A percentile compares a stretch with the other conserved stretches of the same genome.
Conservation (phyloP, 345 rosid genomes). For the Limnanthes douglasii region DNA sequence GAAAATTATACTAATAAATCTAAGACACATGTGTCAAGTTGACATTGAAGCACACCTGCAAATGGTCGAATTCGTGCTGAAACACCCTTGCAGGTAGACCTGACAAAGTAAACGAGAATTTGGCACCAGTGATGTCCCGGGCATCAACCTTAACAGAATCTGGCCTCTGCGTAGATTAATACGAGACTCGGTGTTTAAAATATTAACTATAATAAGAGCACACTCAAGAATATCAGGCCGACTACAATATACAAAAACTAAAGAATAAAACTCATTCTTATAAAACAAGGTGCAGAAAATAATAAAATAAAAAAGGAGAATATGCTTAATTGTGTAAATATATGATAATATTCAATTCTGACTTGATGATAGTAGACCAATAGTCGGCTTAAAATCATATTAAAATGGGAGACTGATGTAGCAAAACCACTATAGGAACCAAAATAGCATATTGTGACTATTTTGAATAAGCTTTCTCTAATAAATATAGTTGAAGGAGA, state of each 20-base stretch:
- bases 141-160: constrained; percentile 88
- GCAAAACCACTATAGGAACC: too few relatives aligned
- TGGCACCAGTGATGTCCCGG: constrained; percentile 52
- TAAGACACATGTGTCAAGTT: too few relatives aligned
- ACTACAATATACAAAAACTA: not conserved
- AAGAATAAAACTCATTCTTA: not conserved
- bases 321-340: too few relatives aligned
- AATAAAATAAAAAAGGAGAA: too few relatives aligned
- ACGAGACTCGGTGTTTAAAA: not conserved
- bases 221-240: not conserved
- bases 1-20: not conserved
- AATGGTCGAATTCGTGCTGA: constrained; percentile 93
- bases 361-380: too few relatives aligned
- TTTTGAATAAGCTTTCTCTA: too few relatives aligned
- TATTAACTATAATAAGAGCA: not conserved
- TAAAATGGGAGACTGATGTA: too few relatives aligned
- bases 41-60: constrained; percentile 37
- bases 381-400: too few relatives aligned
- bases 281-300: constrained; percentile 1
- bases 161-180: constrained; percentile 52
- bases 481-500: too few relatives aligned
- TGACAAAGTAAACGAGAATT: constrained; percentile 48
- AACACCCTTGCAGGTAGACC: constrained; percentile 83
- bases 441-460: too few relatives aligned
- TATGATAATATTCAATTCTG: too few relatives aligned